Evolutionary conservation across 1,139 yeast species (phyloP).

Genomic region (Taphrina flavorubra): DNA sequence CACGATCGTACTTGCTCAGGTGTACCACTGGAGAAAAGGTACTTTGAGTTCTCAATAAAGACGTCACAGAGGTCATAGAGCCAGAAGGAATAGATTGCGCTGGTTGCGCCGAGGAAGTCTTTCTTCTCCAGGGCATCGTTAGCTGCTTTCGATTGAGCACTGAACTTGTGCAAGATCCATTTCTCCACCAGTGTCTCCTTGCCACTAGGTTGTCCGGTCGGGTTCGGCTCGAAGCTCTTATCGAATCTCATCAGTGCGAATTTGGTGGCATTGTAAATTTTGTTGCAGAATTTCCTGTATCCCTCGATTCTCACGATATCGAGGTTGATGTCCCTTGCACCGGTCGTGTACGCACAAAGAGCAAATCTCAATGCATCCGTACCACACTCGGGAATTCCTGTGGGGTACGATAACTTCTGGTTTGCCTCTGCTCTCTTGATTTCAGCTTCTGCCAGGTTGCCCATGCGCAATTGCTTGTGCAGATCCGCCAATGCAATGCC

Average conservation of each 20-base stretch:
- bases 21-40: constrained; percentile 88
- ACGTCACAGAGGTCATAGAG: constrained; percentile 92
- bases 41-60: constrained; percentile 95
- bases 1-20: constrained; percentile 81
- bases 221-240: constrained; percentile 81
- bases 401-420: constrained; percentile 88
- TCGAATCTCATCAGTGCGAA: constrained; percentile 94
- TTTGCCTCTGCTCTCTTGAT: constrained; percentile 86
- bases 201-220: constrained; percentile 66
- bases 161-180: constrained; percentile 91
- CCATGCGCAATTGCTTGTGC: constrained; percentile 75
- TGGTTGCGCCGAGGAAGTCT: constrained; percentile 88
- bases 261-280: constrained; percentile 98
- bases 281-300: constrained; percentile 98
- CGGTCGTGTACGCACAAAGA: constrained; percentile 96
- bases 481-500: constrained; percentile 83
- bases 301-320: constrained; percentile 98
- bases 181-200: constrained; percentile 90
- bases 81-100: constrained; percentile 91
- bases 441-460: constrained; percentile 91
- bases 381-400: constrained; percentile 99
- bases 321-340: constrained; percentile 96
- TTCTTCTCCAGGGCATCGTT: constrained; percentile 75
- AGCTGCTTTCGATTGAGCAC: constrained; percentile 69
- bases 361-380: constrained; percentile 98